phyloP scores from a whole-genome alignment of 2,329 filamentous ascomycete genomes.

The Zarea fungicola region DNA sequence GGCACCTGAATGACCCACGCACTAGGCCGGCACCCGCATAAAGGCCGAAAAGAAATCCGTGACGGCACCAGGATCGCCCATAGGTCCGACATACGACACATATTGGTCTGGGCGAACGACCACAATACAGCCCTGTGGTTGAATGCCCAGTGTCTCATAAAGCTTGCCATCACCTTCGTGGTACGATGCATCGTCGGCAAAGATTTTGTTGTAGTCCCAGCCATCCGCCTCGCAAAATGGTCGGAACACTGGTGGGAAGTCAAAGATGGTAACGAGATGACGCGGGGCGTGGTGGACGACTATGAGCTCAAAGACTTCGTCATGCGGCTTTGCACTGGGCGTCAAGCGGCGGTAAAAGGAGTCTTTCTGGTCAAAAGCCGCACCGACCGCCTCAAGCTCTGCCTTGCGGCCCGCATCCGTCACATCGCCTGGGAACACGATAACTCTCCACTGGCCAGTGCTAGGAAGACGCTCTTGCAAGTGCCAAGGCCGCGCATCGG shows the following conservation, averaged over 20 bases:
- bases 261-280: slow-evolving; percentile 42
- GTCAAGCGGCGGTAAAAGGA: slow-evolving; percentile 13
- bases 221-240: slow-evolving; percentile 42
- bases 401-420: slow-evolving; percentile 34
- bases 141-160: slow-evolving; percentile 55
- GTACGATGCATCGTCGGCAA: slow-evolving; percentile 48
- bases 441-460: slow-evolving; percentile 54
- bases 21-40: too few relatives aligned
- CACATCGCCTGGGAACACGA: slow-evolving; percentile 60
- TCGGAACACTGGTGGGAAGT: slow-evolving; percentile 45
- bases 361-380: slow-evolving; percentile 27
- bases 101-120: slow-evolving; percentile 64
- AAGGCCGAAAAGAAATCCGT: slow-evolving; percentile 30
- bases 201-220: slow-evolving; percentile 53
- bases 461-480: slow-evolving; percentile 51
- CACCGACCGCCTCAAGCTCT: slow-evolving; percentile 43
- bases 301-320: slow-evolving; percentile 50
- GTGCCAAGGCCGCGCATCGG: slow-evolving; percentile 50
- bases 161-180: slow-evolving; percentile 46
- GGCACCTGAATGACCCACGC: too few relatives aligned
- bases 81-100: slow-evolving; percentile 40
- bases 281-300: slow-evolving; percentile 54
- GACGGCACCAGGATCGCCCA: slow-evolving; percentile 32
- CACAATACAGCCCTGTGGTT: slow-evolving; percentile 50
- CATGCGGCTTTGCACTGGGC: slow-evolving; percentile 1